Percentiles rank a stretch among this genome's conserved stretches.
Conservation (phyloP, 2,329 filamentous ascomycete species). For the Parastagonospora avenae region DNA sequence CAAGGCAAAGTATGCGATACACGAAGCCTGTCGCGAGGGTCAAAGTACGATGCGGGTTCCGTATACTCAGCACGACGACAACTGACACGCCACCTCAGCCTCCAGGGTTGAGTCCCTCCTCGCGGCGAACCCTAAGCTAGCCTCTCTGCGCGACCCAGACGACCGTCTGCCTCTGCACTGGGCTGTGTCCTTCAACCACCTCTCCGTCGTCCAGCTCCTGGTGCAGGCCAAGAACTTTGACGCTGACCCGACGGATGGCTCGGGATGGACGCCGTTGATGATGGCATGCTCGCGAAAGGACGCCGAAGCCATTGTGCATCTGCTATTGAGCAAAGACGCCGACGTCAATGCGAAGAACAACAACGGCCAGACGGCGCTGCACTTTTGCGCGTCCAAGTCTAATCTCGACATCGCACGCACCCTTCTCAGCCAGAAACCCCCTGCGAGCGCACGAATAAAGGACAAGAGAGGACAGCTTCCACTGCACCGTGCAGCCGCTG, state of each 20-base stretch:
- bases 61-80: conserved; percentile 56
- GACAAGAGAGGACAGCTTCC: conserved; percentile 89
- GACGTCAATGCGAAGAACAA: conserved; percentile 76
- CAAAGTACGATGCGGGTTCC: conserved; percentile 63
- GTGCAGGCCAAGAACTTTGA: conserved; percentile 76
- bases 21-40: conserved; percentile 85
- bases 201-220: conserved; percentile 75
- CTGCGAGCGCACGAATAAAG: conserved; percentile 76
- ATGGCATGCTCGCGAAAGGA: conserved; percentile 78
- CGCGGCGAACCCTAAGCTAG: conserved; percentile 78
- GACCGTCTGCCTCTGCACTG: conserved; percentile 91
- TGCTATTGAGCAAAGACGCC: conserved; percentile 72
- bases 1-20: conserved; percentile 75
- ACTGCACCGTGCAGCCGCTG: conserved; percentile 87
- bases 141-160: conserved; percentile 77
- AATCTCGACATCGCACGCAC: conserved; percentile 81
- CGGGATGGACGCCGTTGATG: conserved; percentile 85
- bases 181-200: conserved; percentile 83
- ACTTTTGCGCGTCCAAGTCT: conserved; percentile 89
- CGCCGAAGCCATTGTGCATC: conserved; percentile 68
- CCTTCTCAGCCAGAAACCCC: conserved; percentile 69
- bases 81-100: conserved; percentile 65
- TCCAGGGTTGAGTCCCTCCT: conserved; percentile 75
- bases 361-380: conserved; percentile 79
- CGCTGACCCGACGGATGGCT: conserved; percentile 79